These are phyloP conservation scores for Ceratobasidium sp. DNA, from an alignment of 1,284 basidiomycete genomes.

Conservation along the genomic window DNA sequence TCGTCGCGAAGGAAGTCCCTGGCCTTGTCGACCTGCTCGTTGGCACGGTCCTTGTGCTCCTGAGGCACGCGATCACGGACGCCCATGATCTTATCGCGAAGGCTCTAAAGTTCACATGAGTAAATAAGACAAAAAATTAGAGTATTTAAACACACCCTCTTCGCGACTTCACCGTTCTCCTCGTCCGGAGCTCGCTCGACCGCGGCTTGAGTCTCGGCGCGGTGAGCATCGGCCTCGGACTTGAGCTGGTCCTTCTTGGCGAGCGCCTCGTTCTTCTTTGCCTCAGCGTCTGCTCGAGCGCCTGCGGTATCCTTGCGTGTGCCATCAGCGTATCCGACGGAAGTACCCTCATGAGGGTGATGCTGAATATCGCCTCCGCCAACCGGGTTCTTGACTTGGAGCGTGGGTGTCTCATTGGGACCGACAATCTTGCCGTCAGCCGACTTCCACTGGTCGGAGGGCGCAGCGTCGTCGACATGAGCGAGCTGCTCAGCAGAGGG, in stretches of 20 bases:
- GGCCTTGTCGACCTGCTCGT: constrained; percentile 68
- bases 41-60: constrained; percentile 71
- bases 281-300: constrained; percentile 49
- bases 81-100: constrained; percentile 55
- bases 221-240: constrained; percentile 51
- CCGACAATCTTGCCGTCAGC: constrained; percentile 65
- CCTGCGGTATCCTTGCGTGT: constrained; percentile 55
- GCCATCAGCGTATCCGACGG: constrained; percentile 60
- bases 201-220: constrained; percentile 46
- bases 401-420: constrained; percentile 64
- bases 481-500: constrained; percentile 76
- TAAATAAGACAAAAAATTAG: constrained; percentile 44
- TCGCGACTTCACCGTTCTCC: constrained; percentile 64
- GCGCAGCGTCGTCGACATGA: constrained; percentile 78
- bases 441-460: constrained; percentile 68
- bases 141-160: constrained; percentile 56
- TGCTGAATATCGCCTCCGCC: constrained; percentile 60
- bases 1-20: constrained; percentile 81
- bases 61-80: constrained; percentile 70
- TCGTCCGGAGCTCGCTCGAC: constrained; percentile 56
- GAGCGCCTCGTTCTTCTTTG: constrained; percentile 52
- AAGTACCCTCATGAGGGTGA: constrained; percentile 64
- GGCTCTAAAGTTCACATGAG: constrained; percentile 30
- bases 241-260: constrained; percentile 50
- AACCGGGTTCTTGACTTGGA: constrained; percentile 65